phyloP scores from a whole-genome alignment of 2,329 filamentous ascomycete genomes.

The Cercospora sp. region DNA sequence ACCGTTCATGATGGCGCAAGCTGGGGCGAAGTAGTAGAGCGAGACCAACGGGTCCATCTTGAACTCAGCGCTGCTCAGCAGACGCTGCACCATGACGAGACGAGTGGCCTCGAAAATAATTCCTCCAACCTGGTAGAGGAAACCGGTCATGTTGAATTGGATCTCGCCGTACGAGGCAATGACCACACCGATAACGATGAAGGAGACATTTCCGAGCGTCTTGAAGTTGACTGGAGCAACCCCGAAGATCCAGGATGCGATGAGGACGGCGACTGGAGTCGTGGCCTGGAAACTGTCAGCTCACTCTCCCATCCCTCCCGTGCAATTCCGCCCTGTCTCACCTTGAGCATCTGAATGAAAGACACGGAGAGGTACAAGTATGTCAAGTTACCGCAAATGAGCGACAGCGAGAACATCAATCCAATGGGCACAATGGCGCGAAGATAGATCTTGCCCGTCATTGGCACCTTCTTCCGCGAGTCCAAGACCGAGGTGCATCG shows the following conservation, averaged over 20 bases:
- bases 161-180: slow-evolving; percentile 96
- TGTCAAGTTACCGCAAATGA: slow-evolving; percentile 95
- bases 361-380: slow-evolving; percentile 94
- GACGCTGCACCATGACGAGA: slow-evolving; percentile 79
- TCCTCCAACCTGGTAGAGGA: slow-evolving; percentile 75
- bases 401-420: slow-evolving; percentile 89
- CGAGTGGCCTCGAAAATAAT: slow-evolving; percentile 80
- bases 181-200: slow-evolving; percentile 92
- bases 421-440: slow-evolving; percentile 93
- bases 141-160: slow-evolving; percentile 79
- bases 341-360: slow-evolving; percentile 99
- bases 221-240: slow-evolving; percentile 80
- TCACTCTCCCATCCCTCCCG: neutral
- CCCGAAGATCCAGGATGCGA: slow-evolving; percentile 85
- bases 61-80: slow-evolving; percentile 79
- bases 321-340: slow-evolving; percentile 37
- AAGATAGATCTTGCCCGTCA: slow-evolving; percentile 91
- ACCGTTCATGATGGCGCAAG: slow-evolving; percentile 80
- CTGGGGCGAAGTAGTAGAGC: slow-evolving; percentile 85
- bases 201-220: slow-evolving; percentile 87
- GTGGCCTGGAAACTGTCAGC: slow-evolving; percentile 64
- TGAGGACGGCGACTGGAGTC: slow-evolving; percentile 86
- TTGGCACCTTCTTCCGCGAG: slow-evolving; percentile 92
- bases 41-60: slow-evolving; percentile 91
- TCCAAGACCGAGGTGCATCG: slow-evolving; percentile 87